A percentile compares a stretch with the other conserved stretches of the same genome.
phyloP scores from a whole-genome alignment of 1,284 basidiomycete species.

The Moesziomyces antarcticus region DNA sequence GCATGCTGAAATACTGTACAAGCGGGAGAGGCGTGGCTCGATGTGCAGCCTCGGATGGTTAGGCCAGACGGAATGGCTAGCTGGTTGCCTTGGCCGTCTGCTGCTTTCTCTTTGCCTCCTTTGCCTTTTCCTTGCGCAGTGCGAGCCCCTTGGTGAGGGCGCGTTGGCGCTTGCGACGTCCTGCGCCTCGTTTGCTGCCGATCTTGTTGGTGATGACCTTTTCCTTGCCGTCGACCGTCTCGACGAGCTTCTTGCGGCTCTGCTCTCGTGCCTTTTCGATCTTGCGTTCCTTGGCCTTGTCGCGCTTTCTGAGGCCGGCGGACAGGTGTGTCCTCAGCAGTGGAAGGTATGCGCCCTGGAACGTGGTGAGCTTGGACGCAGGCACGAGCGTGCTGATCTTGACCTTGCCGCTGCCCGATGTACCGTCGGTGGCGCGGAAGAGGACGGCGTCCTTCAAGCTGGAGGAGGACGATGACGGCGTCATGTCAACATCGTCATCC shows the following conservation, averaged over 20 bases:
- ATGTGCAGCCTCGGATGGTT: too few species aligned
- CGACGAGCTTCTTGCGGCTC: conserved; percentile 55
- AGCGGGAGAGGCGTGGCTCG: too few species aligned
- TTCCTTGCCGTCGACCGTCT: conserved; percentile 52
- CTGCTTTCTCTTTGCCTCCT: conserved; percentile 39
- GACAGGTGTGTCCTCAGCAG: conserved; percentile 55
- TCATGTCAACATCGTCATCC: conserved; percentile 41
- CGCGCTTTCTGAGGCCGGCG: conserved; percentile 55
- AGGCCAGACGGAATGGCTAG: neutral
- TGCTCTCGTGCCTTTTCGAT: conserved; percentile 55
- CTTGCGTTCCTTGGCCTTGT: conserved; percentile 65
- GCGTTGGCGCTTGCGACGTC: conserved; percentile 52
- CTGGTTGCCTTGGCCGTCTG: conserved; percentile 23
- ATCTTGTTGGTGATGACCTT: conserved; percentile 48
- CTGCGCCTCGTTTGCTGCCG: conserved; percentile 58
- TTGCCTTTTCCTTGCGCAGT: conserved; percentile 48
- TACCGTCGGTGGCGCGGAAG: conserved; percentile 61
- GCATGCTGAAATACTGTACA: too few species aligned
- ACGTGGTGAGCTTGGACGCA: conserved; percentile 39
- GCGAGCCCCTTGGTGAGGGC: conserved; percentile 48
- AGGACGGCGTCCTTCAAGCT: conserved; percentile 37
- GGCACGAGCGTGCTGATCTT: conserved; percentile 55
- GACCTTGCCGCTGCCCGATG: conserved; percentile 40
- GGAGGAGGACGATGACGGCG: conserved; percentile 25
- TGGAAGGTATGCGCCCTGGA: conserved; percentile 52